phyloP scores from a whole-genome alignment of 1,284 basidiomycete genomes.

The Heterobasidion occidentale region DNA sequence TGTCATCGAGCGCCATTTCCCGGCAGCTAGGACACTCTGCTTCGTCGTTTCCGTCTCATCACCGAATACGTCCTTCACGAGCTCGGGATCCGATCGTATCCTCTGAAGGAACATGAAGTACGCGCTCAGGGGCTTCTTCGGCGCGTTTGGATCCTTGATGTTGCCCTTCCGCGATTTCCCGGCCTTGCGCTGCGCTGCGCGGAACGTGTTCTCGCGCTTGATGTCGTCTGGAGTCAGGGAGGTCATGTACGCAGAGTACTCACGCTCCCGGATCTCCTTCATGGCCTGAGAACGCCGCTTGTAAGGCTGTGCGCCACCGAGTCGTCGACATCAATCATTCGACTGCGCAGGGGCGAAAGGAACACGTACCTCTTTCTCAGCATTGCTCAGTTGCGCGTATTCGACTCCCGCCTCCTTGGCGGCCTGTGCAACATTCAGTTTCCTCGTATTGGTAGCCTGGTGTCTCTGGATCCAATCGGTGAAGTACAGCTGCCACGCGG shows the following conservation, averaged over 20 bases:
- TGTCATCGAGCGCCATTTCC: constrained; percentile 86
- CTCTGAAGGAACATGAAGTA: constrained; percentile 94
- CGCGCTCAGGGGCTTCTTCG: constrained; percentile 91
- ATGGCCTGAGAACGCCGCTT: constrained; percentile 74
- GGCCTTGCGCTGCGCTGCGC: constrained; percentile 87
- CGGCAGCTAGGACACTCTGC: constrained; percentile 90
- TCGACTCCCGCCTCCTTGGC: constrained; percentile 92
- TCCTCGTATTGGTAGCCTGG: constrained; percentile 70
- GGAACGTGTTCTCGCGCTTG: constrained; percentile 87
- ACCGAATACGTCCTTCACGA: constrained; percentile 81
- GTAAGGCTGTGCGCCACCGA: constrained; percentile 50
- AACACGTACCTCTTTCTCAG: constrained; percentile 69
- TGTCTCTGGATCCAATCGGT: constrained; percentile 92
- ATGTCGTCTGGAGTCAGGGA: constrained; percentile 93
- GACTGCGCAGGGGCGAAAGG: constrained; percentile 2
- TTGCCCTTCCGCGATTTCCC: constrained; percentile 92
- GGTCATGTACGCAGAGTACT: constrained; percentile 80
- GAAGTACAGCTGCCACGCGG: constrained; percentile 96
- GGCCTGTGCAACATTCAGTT: constrained; percentile 92
- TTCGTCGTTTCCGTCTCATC: constrained; percentile 91
- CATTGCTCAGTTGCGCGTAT: constrained; percentile 72
- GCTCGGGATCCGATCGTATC: constrained; percentile 67
- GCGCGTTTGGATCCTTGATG: constrained; percentile 94
- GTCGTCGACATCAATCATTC: not conserved
- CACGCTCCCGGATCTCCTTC: constrained; percentile 80